Evolutionary conservation across 805 yeast species (phyloP).

Genomic region (Sugiyamaella marilandica): DNA sequence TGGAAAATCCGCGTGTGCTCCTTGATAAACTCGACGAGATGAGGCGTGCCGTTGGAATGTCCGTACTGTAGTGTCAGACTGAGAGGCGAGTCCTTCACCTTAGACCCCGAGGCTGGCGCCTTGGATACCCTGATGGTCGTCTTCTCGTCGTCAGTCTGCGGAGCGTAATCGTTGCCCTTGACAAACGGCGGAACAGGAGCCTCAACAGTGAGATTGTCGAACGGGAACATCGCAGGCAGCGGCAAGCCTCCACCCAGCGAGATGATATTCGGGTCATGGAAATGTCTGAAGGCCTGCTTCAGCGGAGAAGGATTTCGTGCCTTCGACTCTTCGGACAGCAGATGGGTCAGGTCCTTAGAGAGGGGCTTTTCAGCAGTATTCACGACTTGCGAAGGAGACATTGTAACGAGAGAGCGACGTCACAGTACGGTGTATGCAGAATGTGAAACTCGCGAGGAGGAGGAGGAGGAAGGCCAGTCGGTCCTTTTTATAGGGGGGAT

Average conservation of each 20-base stretch:
- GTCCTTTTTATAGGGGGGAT: too few relatives aligned
- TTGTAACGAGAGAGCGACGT: background rate
- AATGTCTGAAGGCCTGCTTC: conserved; percentile 79
- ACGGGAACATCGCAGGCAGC: conserved; percentile 85
- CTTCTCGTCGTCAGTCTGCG: conserved; percentile 21
- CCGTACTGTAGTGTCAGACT: conserved; percentile 92
- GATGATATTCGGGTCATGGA: conserved; percentile 65
- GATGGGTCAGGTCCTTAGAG: conserved; percentile 70
- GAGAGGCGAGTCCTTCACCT: conserved; percentile 55
- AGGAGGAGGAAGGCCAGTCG: background rate
- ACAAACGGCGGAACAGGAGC: conserved; percentile 69
- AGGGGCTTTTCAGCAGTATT: conserved; percentile 13
- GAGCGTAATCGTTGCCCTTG: conserved; percentile 51
- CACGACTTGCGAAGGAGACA: background rate
- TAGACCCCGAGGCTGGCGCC: conserved; percentile 31
- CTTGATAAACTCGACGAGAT: conserved; percentile 58
- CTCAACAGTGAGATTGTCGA: conserved; percentile 65
- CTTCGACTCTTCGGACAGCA: conserved; percentile 71
- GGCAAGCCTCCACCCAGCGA: conserved; percentile 97
- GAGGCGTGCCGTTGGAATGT: conserved; percentile 72
- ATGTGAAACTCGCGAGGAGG: background rate
- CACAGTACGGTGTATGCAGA: background rate
- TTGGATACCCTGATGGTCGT: conserved; percentile 36
- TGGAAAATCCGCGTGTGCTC: conserved; percentile 56
- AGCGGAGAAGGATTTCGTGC: conserved; percentile 74